Evolutionary conservation across 2,329 filamentous ascomycete species (phyloP).

Genomic region (Penicillium sp.): DNA sequence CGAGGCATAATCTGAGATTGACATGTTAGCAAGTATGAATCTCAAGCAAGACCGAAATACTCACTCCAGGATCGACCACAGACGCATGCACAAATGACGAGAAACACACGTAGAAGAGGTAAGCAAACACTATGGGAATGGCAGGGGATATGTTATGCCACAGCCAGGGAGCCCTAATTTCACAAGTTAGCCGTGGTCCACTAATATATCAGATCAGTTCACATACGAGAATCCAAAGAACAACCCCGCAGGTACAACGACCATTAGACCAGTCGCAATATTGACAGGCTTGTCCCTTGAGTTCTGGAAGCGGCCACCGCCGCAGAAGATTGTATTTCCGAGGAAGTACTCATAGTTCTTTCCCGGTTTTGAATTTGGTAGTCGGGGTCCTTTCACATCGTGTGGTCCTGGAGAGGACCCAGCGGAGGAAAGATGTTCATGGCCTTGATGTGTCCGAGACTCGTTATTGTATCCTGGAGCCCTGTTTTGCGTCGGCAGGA

Average conservation of each 20-base stretch:
- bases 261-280: constrained; percentile 73
- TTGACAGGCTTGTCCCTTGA: constrained; percentile 84
- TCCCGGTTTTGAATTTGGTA: constrained; percentile 48
- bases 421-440: constrained; percentile 78
- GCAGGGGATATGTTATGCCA: constrained; percentile 85
- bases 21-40: constrained; percentile 8
- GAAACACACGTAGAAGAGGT: constrained; percentile 83
- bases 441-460: constrained; percentile 69
- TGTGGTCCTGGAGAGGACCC: constrained; percentile 68
- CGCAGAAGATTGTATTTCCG: constrained; percentile 87
- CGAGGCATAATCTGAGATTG: constrained; percentile 77
- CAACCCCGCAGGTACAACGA: constrained; percentile 72
- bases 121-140: constrained; percentile 83
- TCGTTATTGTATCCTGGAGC: constrained; percentile 51
- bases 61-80: constrained; percentile 84
- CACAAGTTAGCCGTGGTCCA: constrained; percentile 18
- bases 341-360: constrained; percentile 89
- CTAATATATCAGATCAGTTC: constrained; percentile 26
- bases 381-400: constrained; percentile 43
- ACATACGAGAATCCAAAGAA: constrained; percentile 72
- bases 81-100: constrained; percentile 95
- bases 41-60: constrained; percentile 37
- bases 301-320: constrained; percentile 83
- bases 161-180: constrained; percentile 63
- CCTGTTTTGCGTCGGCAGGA: constrained; percentile 61